Base-by-base conservation (phyloP, 768 basidiomycete genomes). In the Pulveroboletus sp. region DNA sequence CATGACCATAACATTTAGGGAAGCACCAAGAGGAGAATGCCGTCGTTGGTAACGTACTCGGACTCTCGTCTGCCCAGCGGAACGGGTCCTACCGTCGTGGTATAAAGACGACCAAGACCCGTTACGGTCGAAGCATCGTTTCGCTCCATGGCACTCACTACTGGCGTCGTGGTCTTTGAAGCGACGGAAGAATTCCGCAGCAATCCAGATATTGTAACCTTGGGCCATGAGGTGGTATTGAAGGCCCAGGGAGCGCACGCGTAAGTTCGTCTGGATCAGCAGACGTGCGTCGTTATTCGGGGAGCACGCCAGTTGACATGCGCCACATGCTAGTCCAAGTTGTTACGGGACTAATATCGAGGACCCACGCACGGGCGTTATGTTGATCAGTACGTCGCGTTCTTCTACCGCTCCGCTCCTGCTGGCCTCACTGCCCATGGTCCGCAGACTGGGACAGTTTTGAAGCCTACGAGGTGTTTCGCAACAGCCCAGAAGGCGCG, bases 401-500 rank as follows among this genome's bases (percentile, higher is more conserved):
- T 21, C 21, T 21, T 21, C n/a, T 24, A 26, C 10, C 8, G 5
- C 33, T 28, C 17, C 15, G 3, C n/a, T 8, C 21, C 21, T 17
- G 12, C 36, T 18, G 10, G 33, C 17, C 10, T 46, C 6, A 41
- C 14, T 6, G 14, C 24, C 3, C 30, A 18, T 43, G 24, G 10
- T 40, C n/a, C 12, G 7, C 26, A 66, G 66, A 68, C 41, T 66
- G 63, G 66, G 66, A 63, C 10, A 64, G 11, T 27, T 51, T 47
- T 11, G 61, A 66, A 10, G 39, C 51, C 15, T 66, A 66, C 51
- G 33, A 54, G 35, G 49, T 50, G 1, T 0, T 61, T 31, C 56
- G 56, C 1, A n/a, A 54, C 2, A 33, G 17, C 5, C 26, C 47
- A 1, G 18, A 35, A 3, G 63, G 58, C 27, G 2, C 36, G 5